Conservation (phyloP, 129 eudicot species). For the Pittosporum tobira region DNA sequence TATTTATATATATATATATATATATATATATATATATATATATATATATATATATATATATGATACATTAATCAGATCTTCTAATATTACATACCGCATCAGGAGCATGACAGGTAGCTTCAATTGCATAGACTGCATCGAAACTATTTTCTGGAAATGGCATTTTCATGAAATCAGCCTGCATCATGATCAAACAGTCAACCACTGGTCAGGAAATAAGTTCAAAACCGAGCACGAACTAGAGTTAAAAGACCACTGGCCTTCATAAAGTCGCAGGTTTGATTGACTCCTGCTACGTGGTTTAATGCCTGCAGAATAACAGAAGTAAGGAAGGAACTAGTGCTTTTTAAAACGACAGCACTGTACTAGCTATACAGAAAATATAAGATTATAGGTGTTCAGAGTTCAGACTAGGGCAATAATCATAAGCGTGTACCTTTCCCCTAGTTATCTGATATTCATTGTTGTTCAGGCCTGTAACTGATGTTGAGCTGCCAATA, state of each 20-base stretch:
- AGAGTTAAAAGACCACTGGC: constrained; percentile 26
- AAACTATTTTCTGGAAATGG: constrained; percentile 71
- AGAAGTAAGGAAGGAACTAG: background rate
- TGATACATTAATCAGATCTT: background rate
- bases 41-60: too few relatives aligned
- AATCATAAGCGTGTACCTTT: constrained; percentile 59
- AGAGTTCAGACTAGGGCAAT: too few relatives aligned
- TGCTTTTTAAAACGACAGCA: background rate
- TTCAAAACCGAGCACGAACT: background rate
- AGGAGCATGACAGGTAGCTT: constrained; percentile 95
- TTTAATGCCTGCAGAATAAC: constrained; percentile 51
- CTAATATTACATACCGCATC: constrained; percentile 48
- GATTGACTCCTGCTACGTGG: constrained; percentile 63
- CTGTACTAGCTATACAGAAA: background rate
- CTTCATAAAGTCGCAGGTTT: constrained; percentile 79
- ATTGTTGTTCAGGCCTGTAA: constrained; percentile 88
- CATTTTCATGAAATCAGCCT: constrained; percentile 98
- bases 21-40: background rate
- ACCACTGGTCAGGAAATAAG: background rate
- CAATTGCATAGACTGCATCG: constrained; percentile 92
- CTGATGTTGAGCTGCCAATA: constrained; percentile 64
- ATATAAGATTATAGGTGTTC: background rate
- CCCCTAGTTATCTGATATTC: constrained; percentile 96
- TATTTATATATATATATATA: background rate
- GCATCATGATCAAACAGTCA: constrained; percentile 21